A percentile compares a stretch with the other conserved stretches of the same genome.
These are phyloP conservation scores for Lagerstroemia speciosa DNA, from an alignment of 345 rosid genomes.

Conservation along the genomic window DNA sequence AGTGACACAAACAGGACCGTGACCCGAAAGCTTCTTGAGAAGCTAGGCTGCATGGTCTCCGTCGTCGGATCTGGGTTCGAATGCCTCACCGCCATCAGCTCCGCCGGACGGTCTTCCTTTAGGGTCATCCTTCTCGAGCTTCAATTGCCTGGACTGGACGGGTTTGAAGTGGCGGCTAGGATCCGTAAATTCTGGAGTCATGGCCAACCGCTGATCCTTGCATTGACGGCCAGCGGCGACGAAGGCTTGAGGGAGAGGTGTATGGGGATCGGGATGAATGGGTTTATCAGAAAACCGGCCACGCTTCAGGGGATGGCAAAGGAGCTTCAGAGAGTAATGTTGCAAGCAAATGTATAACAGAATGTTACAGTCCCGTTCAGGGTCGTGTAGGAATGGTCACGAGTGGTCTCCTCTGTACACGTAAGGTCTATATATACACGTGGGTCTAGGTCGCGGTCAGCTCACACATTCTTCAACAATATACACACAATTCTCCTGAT, in stretches of 20 bases:
- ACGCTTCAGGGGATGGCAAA: conserved; percentile 46
- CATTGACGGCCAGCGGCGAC: conserved; percentile 46
- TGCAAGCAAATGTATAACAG: background rate
- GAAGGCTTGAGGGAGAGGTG: conserved; percentile 57
- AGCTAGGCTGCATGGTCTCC: conserved; percentile 66
- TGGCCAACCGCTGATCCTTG: conserved; percentile 59
- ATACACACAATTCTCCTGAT: no score
- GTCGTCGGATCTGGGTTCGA: conserved; percentile 62
- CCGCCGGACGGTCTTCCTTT: conserved; percentile 40
- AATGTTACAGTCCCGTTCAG: background rate
- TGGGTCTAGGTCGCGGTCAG: no score
- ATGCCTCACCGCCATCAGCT: conserved; percentile 43
- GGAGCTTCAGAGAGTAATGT: conserved; percentile 53
- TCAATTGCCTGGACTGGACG: conserved; percentile 70
- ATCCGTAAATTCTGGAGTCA: conserved; percentile 53
- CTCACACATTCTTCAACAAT: no score
- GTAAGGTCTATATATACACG: no score
- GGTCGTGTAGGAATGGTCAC: background rate
- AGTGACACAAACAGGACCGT: conserved; percentile 69
- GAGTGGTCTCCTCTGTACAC: background rate
- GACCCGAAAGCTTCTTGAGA: conserved; percentile 64
- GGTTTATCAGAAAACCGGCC: conserved; percentile 66
- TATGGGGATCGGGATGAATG: conserved; percentile 60
- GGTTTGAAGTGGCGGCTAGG: conserved; percentile 73
- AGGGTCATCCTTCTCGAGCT: conserved; percentile 68